Evolutionary conservation across 805 yeast species (phyloP).

Genomic region (Lipomyces oligophaga): DNA sequence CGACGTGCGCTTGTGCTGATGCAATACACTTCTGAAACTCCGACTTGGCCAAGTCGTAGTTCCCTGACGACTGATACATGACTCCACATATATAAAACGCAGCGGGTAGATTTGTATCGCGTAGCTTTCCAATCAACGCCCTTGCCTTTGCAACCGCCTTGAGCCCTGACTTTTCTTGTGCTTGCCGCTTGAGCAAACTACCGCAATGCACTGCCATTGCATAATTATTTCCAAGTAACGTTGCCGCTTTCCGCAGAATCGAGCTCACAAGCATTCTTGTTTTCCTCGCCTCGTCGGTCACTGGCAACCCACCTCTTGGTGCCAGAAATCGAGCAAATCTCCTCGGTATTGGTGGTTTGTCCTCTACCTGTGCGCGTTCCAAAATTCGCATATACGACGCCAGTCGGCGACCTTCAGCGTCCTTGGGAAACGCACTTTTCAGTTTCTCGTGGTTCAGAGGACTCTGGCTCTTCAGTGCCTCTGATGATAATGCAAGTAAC

Average conservation of each 20-base stretch:
- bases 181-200: too few species aligned
- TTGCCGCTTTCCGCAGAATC: neutral
- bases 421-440: conserved; percentile 1
- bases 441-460: conserved; percentile 3
- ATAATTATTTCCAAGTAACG: conserved; percentile 2
- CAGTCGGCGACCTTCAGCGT: conserved; percentile 18
- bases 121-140: conserved; percentile 2
- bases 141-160: conserved; percentile 6
- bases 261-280: neutral
- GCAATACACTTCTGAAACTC: conserved; percentile 9
- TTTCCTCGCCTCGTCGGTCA: too few species aligned
- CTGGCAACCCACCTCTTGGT: too few species aligned
- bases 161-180: conserved; percentile 9
- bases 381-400: conserved; percentile 13
- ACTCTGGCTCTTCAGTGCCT: conserved; percentile 1
- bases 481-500: neutral
- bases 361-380: conserved; percentile 16
- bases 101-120: conserved; percentile 16
- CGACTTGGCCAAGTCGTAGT: conserved; percentile 1
- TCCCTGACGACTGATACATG: neutral
- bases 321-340: too few species aligned
- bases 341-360: too few species aligned
- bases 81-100: conserved; percentile 18
- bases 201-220: conserved; percentile 1
- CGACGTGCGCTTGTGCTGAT: conserved; percentile 23